These are phyloP conservation scores for Diaporthe eres DNA, from an alignment of 2,329 filamentous ascomycete genomes.

Conservation along the genomic window DNA sequence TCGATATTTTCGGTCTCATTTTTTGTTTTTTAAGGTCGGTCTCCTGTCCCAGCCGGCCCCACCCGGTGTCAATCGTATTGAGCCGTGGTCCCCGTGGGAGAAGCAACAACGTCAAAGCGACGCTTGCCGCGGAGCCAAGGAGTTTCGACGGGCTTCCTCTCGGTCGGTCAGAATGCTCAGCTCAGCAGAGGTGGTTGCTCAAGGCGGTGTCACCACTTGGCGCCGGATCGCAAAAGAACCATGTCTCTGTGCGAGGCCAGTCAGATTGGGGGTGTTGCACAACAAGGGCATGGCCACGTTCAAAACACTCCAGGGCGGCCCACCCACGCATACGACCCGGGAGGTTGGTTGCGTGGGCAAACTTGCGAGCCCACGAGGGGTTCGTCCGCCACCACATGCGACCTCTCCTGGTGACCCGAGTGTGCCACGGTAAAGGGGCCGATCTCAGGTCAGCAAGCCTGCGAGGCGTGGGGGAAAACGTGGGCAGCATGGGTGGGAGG, in stretches of 20 bases:
- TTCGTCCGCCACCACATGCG: constrained; percentile 35
- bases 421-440: constrained; percentile 35
- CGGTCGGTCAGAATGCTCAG: constrained; percentile 16
- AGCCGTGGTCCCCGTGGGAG: constrained; percentile 15
- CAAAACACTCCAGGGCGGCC: constrained; percentile 9
- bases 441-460: constrained; percentile 36
- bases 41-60: constrained; percentile 8
- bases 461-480: constrained; percentile 38
- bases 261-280: constrained; percentile 30
- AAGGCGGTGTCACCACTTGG: constrained; percentile 27
- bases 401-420: constrained; percentile 28
- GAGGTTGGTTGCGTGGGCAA: constrained; percentile 26
- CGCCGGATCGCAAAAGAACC: constrained; percentile 28
- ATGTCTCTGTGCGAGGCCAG: constrained; percentile 29
- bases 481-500: constrained; percentile 33
- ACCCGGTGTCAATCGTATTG: constrained; percentile 18
- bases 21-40: not conserved
- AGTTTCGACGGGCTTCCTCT: constrained; percentile 4
- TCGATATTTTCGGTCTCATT: not conserved
- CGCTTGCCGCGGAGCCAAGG: not conserved
- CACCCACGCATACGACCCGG: constrained; percentile 26
- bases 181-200: constrained; percentile 1
- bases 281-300: constrained; percentile 18
- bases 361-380: constrained; percentile 26
- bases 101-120: constrained; percentile 21